Percentiles rank a stretch among this genome's conserved stretches.
phyloP scores from a whole-genome alignment of 2,329 filamentous ascomycete genomes.

The Xylariaceae sp. region DNA sequence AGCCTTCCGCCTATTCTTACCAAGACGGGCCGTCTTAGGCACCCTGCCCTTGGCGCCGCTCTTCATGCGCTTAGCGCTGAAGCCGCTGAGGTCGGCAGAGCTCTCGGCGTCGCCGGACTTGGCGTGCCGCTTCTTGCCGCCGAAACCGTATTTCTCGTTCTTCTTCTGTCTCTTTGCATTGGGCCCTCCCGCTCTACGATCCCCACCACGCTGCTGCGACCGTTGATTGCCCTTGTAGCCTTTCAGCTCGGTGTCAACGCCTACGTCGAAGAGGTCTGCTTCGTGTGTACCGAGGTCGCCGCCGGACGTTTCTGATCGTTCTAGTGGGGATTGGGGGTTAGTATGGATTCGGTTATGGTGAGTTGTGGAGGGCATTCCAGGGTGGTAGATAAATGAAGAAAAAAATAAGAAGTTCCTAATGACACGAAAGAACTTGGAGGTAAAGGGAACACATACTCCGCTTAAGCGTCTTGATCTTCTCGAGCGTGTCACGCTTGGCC shows the following conservation, averaged over 20 bases:
- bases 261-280: conserved; percentile 89
- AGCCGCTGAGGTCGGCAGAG: conserved; percentile 79
- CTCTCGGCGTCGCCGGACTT: conserved; percentile 92
- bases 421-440: not conserved
- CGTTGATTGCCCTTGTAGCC: conserved; percentile 53
- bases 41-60: conserved; percentile 45
- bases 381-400: not conserved
- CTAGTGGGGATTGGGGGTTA: conserved; percentile 53
- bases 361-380: not conserved
- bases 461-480: conserved; percentile 95
- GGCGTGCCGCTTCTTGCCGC: conserved; percentile 88
- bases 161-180: conserved; percentile 88
- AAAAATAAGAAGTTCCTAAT: not conserved
- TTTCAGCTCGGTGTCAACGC: conserved; percentile 72
- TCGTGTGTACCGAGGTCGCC: conserved; percentile 72
- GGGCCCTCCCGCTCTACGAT: conserved; percentile 46
- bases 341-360: not conserved
- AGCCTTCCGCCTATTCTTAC: conserved; percentile 60
- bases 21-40: conserved; percentile 51
- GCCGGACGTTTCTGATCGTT: conserved; percentile 75
- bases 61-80: conserved; percentile 89
- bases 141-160: conserved; percentile 92
- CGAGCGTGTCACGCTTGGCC: conserved; percentile 88
- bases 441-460: conserved; percentile 73
- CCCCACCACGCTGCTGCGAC: conserved; percentile 47